Conservation (phyloP, 2,329 filamentous ascomycete genomes). For the Didymella pinodella region DNA sequence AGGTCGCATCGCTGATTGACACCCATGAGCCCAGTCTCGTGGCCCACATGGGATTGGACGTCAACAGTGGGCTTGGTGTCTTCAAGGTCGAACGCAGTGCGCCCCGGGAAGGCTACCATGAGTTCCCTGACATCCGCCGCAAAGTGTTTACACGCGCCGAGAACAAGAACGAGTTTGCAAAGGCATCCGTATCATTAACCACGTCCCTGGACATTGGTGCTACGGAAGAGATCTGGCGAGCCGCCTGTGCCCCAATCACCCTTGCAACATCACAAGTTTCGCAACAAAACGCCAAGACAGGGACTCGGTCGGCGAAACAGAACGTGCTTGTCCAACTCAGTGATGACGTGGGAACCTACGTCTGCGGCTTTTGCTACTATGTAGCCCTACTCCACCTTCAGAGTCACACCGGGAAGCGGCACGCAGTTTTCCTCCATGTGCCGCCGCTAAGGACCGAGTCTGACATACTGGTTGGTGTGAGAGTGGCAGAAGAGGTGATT, state of each 20-base stretch:
- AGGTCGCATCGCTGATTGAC: constrained; percentile 70
- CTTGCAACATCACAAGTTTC: constrained; percentile 4
- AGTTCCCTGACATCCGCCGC: constrained; percentile 73
- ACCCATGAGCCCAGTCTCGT: constrained; percentile 64
- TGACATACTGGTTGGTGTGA: constrained; percentile 43
- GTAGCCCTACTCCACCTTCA: constrained; percentile 45
- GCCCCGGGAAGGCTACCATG: constrained; percentile 73
- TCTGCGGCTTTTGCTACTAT: constrained; percentile 58
- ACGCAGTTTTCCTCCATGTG: constrained; percentile 55
- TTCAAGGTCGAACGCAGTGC: constrained; percentile 77
- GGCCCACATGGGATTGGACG: constrained; percentile 83
- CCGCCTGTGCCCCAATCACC: constrained; percentile 21
- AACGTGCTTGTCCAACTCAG: constrained; percentile 46
- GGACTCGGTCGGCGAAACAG: constrained; percentile 17
- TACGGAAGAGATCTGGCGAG: constrained; percentile 25
- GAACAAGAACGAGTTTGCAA: constrained; percentile 33
- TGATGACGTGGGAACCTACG: constrained; percentile 53
- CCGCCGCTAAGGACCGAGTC: constrained; percentile 48
- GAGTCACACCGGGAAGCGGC: constrained; percentile 26
- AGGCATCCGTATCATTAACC: constrained; percentile 34
- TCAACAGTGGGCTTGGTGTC: constrained; percentile 59
- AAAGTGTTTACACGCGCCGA: constrained; percentile 43
- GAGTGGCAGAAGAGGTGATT: constrained; percentile 35
- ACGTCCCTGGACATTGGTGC: constrained; percentile 35
- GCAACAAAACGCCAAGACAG: constrained; percentile 14